Evolutionary conservation across 768 basidiomycete species (phyloP).

Genomic region (Phaffia australis): DNA sequence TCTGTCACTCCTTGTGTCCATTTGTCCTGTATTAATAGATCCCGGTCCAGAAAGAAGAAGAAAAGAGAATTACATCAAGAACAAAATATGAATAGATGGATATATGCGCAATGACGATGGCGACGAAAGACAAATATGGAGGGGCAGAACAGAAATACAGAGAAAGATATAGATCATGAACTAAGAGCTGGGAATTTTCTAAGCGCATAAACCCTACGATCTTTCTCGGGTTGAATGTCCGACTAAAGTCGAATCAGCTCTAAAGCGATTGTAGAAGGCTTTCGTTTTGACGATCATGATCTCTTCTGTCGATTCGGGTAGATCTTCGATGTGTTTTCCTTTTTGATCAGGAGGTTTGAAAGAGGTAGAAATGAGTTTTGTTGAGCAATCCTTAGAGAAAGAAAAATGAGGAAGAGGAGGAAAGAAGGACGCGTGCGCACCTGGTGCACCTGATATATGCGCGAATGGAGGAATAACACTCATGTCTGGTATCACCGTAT

Average conservation of each 20-base stretch:
- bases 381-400: not conserved
- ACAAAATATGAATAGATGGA: too few relatives aligned
- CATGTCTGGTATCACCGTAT: conserved; percentile 78
- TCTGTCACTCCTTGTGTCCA: not conserved
- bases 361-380: not conserved
- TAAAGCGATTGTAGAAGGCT: conserved; percentile 72
- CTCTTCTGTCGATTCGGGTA: conserved; percentile 91
- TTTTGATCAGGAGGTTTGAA: not conserved
- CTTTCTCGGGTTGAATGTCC: too few relatives aligned
- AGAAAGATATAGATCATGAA: too few relatives aligned
- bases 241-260: conserved; percentile 39
- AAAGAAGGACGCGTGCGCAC: conserved; percentile 41
- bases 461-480: conserved; percentile 84
- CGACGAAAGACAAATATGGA: too few relatives aligned
- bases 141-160: too few relatives aligned
- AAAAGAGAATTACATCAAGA: too few relatives aligned
- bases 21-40: too few relatives aligned
- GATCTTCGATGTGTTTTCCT: conserved; percentile 72
- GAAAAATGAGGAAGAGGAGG: not conserved
- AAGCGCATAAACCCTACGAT: too few relatives aligned
- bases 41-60: too few relatives aligned
- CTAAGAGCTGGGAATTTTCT: too few relatives aligned
- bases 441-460: conserved; percentile 78
- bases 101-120: too few relatives aligned
- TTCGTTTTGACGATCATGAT: conserved; percentile 77